Evolutionary conservation across 768 basidiomycete genomes (phyloP).

Genomic region (Amanita phalloides): DNA sequence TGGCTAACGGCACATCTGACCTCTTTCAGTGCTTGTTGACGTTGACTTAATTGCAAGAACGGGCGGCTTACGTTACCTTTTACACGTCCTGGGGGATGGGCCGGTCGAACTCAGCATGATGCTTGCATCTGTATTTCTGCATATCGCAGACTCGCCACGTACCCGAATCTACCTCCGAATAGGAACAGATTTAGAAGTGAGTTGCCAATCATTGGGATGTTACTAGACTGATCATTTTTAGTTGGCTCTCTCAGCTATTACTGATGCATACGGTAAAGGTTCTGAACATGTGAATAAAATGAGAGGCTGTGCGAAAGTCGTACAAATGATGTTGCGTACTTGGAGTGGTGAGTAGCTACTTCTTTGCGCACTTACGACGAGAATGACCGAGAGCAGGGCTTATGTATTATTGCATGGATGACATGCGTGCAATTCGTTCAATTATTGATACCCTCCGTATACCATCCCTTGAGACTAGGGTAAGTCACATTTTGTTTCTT

Average conservation of each 20-base stretch:
- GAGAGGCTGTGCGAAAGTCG: constrained; percentile 64
- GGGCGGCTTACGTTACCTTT: constrained; percentile 76
- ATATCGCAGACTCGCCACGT: constrained; percentile 76
- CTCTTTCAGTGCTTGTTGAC: constrained; percentile 68
- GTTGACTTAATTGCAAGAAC: constrained; percentile 71
- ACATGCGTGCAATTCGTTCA: constrained; percentile 76
- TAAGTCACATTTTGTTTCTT: constrained; percentile 22
- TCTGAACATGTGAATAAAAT: constrained; percentile 71
- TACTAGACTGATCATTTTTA: constrained; percentile 16
- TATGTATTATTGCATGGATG: constrained; percentile 89
- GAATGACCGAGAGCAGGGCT: constrained; percentile 37
- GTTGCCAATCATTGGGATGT: constrained; percentile 8
- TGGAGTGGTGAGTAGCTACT: constrained; percentile 71
- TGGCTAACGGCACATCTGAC: not conserved
- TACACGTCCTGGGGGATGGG: constrained; percentile 86
- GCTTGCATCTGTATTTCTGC: constrained; percentile 70
- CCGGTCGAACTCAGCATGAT: constrained; percentile 73
- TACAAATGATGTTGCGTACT: constrained; percentile 75
- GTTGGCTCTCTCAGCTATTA: constrained; percentile 84
- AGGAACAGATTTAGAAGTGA: constrained; percentile 84
- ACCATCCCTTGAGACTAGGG: constrained; percentile 80
- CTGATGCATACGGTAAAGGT: constrained; percentile 86
- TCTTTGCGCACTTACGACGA: not conserved
- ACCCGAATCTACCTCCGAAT: constrained; percentile 69
- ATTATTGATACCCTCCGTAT: constrained; percentile 80